Evolutionary conservation across 768 basidiomycete genomes (phyloP), one percentile per base, ranked within the genome.

Genomic region (Boletus fagicola): DNA sequence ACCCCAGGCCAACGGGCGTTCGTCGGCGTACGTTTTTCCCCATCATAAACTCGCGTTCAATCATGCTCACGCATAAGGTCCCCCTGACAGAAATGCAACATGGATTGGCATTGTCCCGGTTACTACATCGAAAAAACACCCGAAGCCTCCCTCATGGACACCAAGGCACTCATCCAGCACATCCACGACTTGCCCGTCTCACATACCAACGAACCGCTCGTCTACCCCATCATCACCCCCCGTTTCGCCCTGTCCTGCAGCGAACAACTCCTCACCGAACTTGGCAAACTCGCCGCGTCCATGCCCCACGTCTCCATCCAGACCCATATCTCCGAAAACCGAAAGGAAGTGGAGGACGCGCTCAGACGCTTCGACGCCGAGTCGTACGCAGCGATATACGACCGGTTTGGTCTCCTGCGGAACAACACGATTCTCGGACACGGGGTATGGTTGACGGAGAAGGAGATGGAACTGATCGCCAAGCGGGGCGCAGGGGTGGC

Each of bases 201-300:
- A 22, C 61, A 59, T 35, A 52, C 60, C 24, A 63, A 69, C 35
- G 75, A 78, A 58, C 78, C 82, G 7, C 84, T 94, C 31, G 88
- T 97, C 11, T 86, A 90, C 52, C 95, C 95, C 9, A 86, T 94
- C 66, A 74, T 98, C 40, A 97, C 95, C 0, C 95, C 95, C 4
- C 88, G 95, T 24, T 97, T 96, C 72, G 95, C 95, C 30, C 86
- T 96, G 57, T 86, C 90, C 13, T 95, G 93, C 74, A 84, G 92
- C 0, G 68, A 77, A 7, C 72, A 79, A 11, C 82, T 94, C 28
- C 80, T 98, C 51, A 49, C 66, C 1, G 71, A 74, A 0, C 77
- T 98, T 11, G 84, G 88, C 4, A 3, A 53, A 5, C 59, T 95
- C 28, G 88, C 88, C 0, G 65, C 69, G 9, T 68, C 78, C 3